These are phyloP conservation scores for Pterocarpus macrocarpus DNA, from an alignment of 306 rosid species.

Conservation along the genomic window DNA sequence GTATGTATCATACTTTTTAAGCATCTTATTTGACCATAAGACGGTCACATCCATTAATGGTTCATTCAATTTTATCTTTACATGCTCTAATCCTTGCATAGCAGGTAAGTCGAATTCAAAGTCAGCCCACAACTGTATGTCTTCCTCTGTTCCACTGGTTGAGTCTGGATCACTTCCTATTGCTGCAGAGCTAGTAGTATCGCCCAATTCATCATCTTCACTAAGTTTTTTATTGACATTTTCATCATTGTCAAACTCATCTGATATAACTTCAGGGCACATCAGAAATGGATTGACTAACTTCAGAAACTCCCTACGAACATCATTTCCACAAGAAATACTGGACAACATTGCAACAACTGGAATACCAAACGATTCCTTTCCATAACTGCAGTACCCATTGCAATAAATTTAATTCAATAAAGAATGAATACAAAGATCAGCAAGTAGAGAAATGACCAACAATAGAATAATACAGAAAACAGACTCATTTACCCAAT, in stretches of 20 bases:
- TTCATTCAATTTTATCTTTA: constrained; percentile 58
- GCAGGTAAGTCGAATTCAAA: constrained; percentile 59
- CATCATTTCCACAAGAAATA: constrained; percentile 61
- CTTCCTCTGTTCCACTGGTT: constrained; percentile 54
- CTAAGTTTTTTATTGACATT: constrained; percentile 48
- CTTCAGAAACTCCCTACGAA: constrained; percentile 64
- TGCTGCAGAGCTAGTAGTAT: constrained; percentile 49
- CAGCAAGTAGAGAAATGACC: constrained; percentile 34
- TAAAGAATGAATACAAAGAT: constrained; percentile 38
- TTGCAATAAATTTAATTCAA: constrained; percentile 37
- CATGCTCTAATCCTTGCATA: constrained; percentile 12
- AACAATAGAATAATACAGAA: constrained; percentile 30
- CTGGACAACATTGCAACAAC: constrained; percentile 69
- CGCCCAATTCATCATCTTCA: constrained; percentile 63
- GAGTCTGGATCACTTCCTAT: constrained; percentile 59
- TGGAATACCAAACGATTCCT: constrained; percentile 67
- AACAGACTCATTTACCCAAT: constrained; percentile 22
- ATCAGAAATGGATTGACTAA: constrained; percentile 64
- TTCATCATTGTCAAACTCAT: constrained; percentile 49
- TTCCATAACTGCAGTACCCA: constrained; percentile 53
- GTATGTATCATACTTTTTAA: constrained; percentile 57
- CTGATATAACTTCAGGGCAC: constrained; percentile 48
- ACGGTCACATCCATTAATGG: constrained; percentile 61
- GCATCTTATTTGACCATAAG: constrained; percentile 72
- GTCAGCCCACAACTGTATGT: constrained; percentile 52